A percentile compares a stretch with the other conserved stretches of the same genome.
Evolutionary conservation across 371 early-diverging fungal species (phyloP).

Genomic region (Funneliformis caledonium): DNA sequence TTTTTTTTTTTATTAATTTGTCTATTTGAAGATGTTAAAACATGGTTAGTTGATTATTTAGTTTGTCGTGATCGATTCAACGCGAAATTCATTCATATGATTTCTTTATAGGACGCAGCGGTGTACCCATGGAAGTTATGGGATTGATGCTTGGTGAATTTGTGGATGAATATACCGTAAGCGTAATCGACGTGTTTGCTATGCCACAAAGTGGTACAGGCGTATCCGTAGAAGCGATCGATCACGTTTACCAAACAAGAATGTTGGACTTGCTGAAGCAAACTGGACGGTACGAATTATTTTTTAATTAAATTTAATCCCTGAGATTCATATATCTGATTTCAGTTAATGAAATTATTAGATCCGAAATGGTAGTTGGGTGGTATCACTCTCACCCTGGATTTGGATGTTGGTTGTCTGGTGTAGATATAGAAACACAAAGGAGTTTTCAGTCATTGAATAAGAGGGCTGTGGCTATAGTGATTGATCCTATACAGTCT

Average conservation of each 20-base stretch:
- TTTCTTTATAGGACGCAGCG: constrained; percentile 90
- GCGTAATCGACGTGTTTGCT: constrained; percentile 99
- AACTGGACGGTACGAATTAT: constrained; percentile 84
- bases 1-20: too few relatives aligned
- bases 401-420: constrained; percentile 99
- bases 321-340: background rate
- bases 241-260: constrained; percentile 99
- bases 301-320: too few relatives aligned
- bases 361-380: constrained; percentile 99
- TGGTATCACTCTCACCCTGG: constrained; percentile 99
- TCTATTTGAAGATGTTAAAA: constrained; percentile 77
- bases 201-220: constrained; percentile 99
- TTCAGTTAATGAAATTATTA: constrained; percentile 42
- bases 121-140: constrained; percentile 99
- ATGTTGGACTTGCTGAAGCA: constrained; percentile 99
- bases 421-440: constrained; percentile 99
- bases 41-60: constrained; percentile 64
- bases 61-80: background rate
- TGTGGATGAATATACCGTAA: constrained; percentile 99
- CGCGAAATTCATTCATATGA: background rate
- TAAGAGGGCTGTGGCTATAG: constrained; percentile 98
- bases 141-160: constrained; percentile 99
- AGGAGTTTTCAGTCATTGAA: constrained; percentile 97
- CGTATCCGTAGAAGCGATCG: constrained; percentile 99
- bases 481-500: constrained; percentile 99